Percentiles rank a stretch among this genome's conserved stretches.
Evolutionary conservation across 108 stramenopile genomes (phyloP).

Genomic region (Fragilaria radians): DNA sequence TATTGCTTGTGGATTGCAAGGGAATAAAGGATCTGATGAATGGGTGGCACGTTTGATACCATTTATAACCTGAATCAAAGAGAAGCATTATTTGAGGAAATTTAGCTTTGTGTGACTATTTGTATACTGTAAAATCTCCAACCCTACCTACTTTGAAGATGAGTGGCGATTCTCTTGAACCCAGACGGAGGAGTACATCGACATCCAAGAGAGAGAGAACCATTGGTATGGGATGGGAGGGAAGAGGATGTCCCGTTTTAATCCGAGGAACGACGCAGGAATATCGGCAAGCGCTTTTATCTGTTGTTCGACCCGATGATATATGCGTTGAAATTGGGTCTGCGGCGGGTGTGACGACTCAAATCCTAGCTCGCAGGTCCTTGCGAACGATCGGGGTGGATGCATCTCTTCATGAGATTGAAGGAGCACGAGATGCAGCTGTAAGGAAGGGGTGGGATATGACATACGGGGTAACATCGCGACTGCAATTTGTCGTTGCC

Average conservation of each 20-base stretch:
- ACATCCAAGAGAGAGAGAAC: neutral
- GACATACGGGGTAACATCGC: neutral
- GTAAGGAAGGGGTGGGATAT: neutral
- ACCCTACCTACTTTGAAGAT: too few species aligned
- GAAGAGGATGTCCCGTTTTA: neutral
- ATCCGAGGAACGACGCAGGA: neutral
- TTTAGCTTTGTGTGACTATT: too few species aligned
- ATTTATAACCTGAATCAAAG: too few species aligned
- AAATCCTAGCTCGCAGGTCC: neutral
- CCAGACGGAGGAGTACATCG: too few species aligned
- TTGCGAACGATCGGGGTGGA: neutral
- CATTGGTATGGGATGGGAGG: neutral
- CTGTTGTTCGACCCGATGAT: neutral
- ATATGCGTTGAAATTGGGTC: neutral
- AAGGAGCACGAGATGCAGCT: neutral
- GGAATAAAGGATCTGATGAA: too few species aligned
- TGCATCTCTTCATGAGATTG: neutral
- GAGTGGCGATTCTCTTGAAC: too few species aligned
- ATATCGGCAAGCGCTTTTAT: neutral
- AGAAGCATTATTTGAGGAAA: too few species aligned
- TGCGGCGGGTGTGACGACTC: neutral
- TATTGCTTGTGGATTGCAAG: too few species aligned
- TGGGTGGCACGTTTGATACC: too few species aligned
- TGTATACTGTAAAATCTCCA: too few species aligned
- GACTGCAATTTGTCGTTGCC: neutral